Evolutionary conservation across 208 protist species (phyloP), one percentile per base, ranked within the genome.

Genomic region (Porcisia deanei): DNA sequence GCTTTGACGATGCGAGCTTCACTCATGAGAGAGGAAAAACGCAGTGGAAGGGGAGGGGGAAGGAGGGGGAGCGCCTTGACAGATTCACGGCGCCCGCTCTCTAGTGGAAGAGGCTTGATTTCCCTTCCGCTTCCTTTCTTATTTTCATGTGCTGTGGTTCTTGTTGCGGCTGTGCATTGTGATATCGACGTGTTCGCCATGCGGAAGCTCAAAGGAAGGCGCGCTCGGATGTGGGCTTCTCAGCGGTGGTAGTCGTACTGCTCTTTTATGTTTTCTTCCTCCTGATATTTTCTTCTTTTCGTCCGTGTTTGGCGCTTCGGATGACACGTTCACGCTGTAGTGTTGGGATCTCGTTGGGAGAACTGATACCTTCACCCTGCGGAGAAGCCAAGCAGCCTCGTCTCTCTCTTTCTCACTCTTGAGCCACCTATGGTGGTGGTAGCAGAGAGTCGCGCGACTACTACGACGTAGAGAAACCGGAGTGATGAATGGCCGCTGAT

Each of bases 281-380:
- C 45, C 54, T 80, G 12, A 18, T 47, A 12, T 52, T 71, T 47
- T 72, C 59, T 57, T 43, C 72, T 30, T 57, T 41, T 25, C 52
- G 30, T 30, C 30, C 30, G 30, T 30, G 30, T 30, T 30, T 0
- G 30, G 30, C 30, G 30, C 30, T 30, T 30, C 30, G 30, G 30
- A 30, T 30, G 30, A 30, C 30, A 30, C 30, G 30, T 30, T 30
- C 30, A 30, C 30, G 30, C 30, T 30, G 30, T 30, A 30, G 30
- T 30, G 30, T 30, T 30, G 30, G 30, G 30, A 30, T 30, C 30
- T 30, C 30, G 30, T 30, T 30, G 30, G 30, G 30, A 0, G 30
- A 30, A 30, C 30, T 30, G 54, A 30, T n/a, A 12, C 25, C 20
- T 59, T n/a, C n/a, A 7, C 3, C 57, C 37, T 22, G 3, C 25